Evolutionary conservation across 495 filamentous ascomycete genomes (phyloP), one percentile per base, ranked within the genome.

Genomic region (Penicillium antarcticum): DNA sequence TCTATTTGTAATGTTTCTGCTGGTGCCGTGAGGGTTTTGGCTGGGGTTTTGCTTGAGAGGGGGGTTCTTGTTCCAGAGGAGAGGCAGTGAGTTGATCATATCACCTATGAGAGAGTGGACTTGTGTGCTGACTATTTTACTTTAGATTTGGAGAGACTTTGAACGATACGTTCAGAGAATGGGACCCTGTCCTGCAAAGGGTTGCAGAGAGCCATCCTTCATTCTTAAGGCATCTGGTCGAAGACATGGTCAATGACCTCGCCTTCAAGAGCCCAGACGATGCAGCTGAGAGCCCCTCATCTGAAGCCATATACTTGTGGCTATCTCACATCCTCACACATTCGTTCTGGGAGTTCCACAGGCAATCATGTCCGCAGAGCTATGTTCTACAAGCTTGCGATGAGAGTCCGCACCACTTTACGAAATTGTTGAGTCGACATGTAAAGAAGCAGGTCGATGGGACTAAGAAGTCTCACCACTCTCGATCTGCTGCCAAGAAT

Each of bases 261-360:
- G 61, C 58, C 2, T 69, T 71, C 29, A 43, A 61, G 8, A 18
- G 42, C 11, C 37, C 48, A 9, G 23, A 43, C 12, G 46, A 65
- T 24, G 39, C 52, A 10, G 55, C 61, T 11, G 44, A 34, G 9
- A 57, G 68, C 53, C 41, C 67, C 4, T 34, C 37, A 24, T 51
- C 58, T 13, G 67, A 75, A 51, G 67, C 60, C 3, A 38, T 68
- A 6, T 77, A 62, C 42, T 50, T 68, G 26, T 77, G 74, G 74
- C 55, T 77, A 45, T 66, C 62, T 35, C 71, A 77, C 53, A 60
- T 77, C 5, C 50, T 72, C 18, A 57, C 55, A 12, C 71, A 71
- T n/a, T 16, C 63, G 10, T 40, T 53, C 5, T 77, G 72, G 72
- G 58, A 55, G 31, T 57, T 56, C 13, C 45, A 53, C 19, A 55